Evolutionary conservation across 2,329 filamentous ascomycete species (phyloP).

Genomic region (Parastagonospora nodorum): DNA sequence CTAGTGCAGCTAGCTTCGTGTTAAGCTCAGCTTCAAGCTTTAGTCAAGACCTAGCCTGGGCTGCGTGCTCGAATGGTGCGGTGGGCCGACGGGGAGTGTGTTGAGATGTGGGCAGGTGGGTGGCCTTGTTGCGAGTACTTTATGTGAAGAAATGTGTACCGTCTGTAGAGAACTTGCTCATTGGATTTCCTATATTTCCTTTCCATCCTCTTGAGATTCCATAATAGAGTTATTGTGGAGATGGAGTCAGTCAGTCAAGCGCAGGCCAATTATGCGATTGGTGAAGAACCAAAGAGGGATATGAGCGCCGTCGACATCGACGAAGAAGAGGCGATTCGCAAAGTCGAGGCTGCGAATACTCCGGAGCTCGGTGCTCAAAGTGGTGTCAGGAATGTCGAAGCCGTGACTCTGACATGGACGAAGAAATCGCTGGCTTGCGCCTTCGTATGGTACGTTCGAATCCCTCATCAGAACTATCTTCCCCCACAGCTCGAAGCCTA

Average conservation of each 20-base stretch:
- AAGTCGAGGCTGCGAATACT: conserved; percentile 17
- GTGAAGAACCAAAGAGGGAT: conserved; percentile 13
- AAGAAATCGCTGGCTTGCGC: conserved; percentile 39
- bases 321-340: conserved; percentile 21
- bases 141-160: neutral
- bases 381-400: conserved; percentile 45
- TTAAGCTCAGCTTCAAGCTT: too few species aligned
- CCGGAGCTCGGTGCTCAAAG: conserved; percentile 28
- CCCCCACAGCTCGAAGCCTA: neutral
- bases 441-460: conserved; percentile 38
- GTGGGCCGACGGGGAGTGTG: too few species aligned
- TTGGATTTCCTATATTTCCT: neutral
- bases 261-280: neutral
- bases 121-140: neutral
- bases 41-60: too few species aligned
- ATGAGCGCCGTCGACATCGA: conserved; percentile 16
- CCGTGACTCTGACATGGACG: conserved; percentile 46
- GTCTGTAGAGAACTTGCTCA: too few species aligned
- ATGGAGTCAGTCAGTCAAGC: too few species aligned
- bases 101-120: neutral
- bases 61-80: too few species aligned
- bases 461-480: neutral
- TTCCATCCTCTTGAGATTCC: neutral
- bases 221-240: too few species aligned
- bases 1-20: too few species aligned